Evolutionary conservation across 1,139 yeast species (phyloP).

Genomic region (Waltiozyma sp.): DNA sequence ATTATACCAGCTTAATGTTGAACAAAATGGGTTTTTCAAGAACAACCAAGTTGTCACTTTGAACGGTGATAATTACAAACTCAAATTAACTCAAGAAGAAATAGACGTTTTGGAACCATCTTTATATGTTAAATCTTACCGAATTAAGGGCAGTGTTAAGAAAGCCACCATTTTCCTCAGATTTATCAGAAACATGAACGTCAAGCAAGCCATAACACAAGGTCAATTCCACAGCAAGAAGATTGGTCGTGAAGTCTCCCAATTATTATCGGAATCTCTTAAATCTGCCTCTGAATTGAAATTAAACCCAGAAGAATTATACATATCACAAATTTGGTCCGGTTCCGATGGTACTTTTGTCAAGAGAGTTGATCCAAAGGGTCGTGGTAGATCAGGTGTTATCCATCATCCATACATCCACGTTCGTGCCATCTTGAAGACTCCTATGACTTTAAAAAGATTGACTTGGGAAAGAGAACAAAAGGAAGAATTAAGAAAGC

Average conservation of each 20-base stretch:
- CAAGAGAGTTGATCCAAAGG: constrained; percentile 73
- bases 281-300: constrained; percentile 56
- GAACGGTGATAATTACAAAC: constrained; percentile 39
- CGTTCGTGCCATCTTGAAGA: constrained; percentile 65
- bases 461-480: constrained; percentile 45
- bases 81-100: constrained; percentile 52
- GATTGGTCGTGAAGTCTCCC: constrained; percentile 70
- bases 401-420: constrained; percentile 71
- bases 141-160: constrained; percentile 78
- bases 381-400: constrained; percentile 83
- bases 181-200: constrained; percentile 54
- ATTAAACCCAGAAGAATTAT: constrained; percentile 49
- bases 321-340: constrained; percentile 79
- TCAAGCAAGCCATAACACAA: constrained; percentile 80
- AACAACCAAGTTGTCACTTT: constrained; percentile 45
- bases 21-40: constrained; percentile 63
- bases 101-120: constrained; percentile 78
- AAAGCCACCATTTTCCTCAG: constrained; percentile 78
- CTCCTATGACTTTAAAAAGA: constrained; percentile 48
- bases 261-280: constrained; percentile 61
- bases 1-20: constrained; percentile 52
- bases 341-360: constrained; percentile 78
- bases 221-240: constrained; percentile 81
- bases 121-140: constrained; percentile 61
- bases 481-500: constrained; percentile 33